Base-by-base conservation (phyloP, 2,329 filamentous ascomycete genomes). In the Thelonectria discophora region DNA sequence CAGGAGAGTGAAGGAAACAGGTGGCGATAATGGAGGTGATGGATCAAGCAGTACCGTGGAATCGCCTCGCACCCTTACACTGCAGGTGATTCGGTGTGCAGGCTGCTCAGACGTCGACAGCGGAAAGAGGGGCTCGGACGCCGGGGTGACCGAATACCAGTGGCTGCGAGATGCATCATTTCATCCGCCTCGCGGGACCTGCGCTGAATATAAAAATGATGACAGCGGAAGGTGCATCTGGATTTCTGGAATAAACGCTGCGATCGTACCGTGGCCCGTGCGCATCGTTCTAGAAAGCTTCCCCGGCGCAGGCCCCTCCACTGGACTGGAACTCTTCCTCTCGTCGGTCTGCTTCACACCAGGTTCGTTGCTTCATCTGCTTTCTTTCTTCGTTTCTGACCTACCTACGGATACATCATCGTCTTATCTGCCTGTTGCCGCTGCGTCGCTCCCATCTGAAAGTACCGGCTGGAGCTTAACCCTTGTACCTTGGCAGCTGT, bases 241-340 rank as follows among this genome's bases (percentile, higher is more conserved):
- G 70, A 72, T 70, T 67, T 65, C 59, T 70, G 55, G 70, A 72
- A 71, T 67, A 60, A 51, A 48, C 53, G 70, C 70, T 27, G 46
- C 40, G 60, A 49, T 53, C 70, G 9, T 17, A 1, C 0, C 4
- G 5, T 61, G 70, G 64, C n/a, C 60, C 69, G 69, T 72, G 70
- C 70, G 13, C 46, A 10, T 52, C 63, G 50, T 72, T 72, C 70
- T 72, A 72, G 70, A 72, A 72, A 72, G 70, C 69, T 72, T 72
- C 70, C 65, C 64, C 71, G 57, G 55, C 59, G 30, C 30, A 7
- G 63, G 65, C 66, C 66, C 60, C 65, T 62, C 51, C 65, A 66
- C 60, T 63, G 24, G 24, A 55, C 46, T 61, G 61, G 54, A 63
- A 52, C 63, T 56, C 66, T 55, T 62, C 55, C 45, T 50, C 52